A percentile compares a stretch with the other conserved stretches of the same genome.
Conservation (phyloP, 2,329 filamentous ascomycete species). For the Xylariaceae sp. region DNA sequence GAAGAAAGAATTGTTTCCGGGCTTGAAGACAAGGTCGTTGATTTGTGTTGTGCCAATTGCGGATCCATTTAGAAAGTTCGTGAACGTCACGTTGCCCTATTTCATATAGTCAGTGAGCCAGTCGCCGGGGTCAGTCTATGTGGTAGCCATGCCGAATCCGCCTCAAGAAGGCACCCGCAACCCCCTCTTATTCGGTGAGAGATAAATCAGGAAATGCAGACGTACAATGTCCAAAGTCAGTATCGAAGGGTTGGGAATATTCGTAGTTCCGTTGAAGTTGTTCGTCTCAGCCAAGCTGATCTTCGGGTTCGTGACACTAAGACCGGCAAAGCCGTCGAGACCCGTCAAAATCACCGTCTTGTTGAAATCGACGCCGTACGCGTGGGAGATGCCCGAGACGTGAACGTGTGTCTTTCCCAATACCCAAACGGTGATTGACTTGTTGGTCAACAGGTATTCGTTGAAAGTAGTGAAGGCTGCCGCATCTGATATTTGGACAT, state of each 20-base stretch:
- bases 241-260: slow-evolving; percentile 61
- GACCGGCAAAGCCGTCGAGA: slow-evolving; percentile 53
- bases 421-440: slow-evolving; percentile 48
- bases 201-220: neutral
- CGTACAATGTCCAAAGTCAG: slow-evolving; percentile 62
- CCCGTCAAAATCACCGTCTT: slow-evolving; percentile 51
- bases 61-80: slow-evolving; percentile 50
- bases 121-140: no score
- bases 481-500: slow-evolving; percentile 42
- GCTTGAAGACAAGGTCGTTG: slow-evolving; percentile 53
- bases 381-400: slow-evolving; percentile 45
- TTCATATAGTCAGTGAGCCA: no score
- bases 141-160: neutral
- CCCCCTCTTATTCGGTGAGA: neutral
- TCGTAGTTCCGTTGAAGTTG: slow-evolving; percentile 58
- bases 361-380: slow-evolving; percentile 51
- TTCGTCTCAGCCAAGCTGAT: slow-evolving; percentile 43
- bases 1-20: slow-evolving; percentile 54
- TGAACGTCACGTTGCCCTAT: slow-evolving; percentile 60
- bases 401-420: slow-evolving; percentile 49
- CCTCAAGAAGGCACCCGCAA: slow-evolving; percentile 9
- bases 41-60: slow-evolving; percentile 55
- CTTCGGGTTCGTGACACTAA: slow-evolving; percentile 46
- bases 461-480: slow-evolving; percentile 53
- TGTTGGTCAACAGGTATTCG: slow-evolving; percentile 48